Percentiles rank a stretch among this genome's conserved stretches.
These are phyloP conservation scores for Penicillium sclerotigenum DNA, from an alignment of 2,329 filamentous ascomycete species.

Conservation along the genomic window DNA sequence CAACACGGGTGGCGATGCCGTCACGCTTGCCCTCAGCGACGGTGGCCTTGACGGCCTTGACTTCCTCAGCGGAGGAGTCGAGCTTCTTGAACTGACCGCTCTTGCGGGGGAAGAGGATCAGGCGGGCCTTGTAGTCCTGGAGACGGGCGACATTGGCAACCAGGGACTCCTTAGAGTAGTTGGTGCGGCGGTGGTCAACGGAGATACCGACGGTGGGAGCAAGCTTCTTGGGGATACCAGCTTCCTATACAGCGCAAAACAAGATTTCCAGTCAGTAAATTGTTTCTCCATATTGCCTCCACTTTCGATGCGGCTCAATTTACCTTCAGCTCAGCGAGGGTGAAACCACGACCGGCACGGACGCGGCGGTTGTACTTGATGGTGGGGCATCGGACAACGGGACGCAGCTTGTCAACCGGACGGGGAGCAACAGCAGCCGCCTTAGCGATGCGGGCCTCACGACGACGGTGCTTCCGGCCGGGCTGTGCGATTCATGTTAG, in stretches of 20 bases:
- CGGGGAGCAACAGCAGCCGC: conserved; percentile 92
- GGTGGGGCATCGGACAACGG: conserved; percentile 94
- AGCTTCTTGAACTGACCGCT: conserved; percentile 90
- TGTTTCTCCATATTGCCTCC: background rate
- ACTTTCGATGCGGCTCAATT: conserved; percentile 16
- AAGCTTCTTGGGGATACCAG: conserved; percentile 89
- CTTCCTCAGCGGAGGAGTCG: conserved; percentile 79
- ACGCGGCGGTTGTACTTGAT: conserved; percentile 99
- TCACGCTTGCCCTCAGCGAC: conserved; percentile 50
- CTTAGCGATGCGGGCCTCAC: conserved; percentile 89
- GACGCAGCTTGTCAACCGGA: conserved; percentile 94
- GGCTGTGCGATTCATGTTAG: conserved; percentile 60
- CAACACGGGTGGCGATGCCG: conserved; percentile 53
- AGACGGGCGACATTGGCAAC: conserved; percentile 94
- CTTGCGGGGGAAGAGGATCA: conserved; percentile 97
- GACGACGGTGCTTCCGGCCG: conserved; percentile 91
- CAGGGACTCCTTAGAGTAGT: conserved; percentile 93
- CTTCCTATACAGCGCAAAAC: conserved; percentile 61
- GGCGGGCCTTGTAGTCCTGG: conserved; percentile 92
- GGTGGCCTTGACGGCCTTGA: conserved; percentile 66
- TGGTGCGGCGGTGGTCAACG: conserved; percentile 94
- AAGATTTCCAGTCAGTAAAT: conserved; percentile 9
- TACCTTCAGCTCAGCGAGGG: conserved; percentile 97
- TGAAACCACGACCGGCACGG: conserved; percentile 95
- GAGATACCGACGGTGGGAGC: conserved; percentile 95